Base-by-base conservation (phyloP, 495 filamentous ascomycete species). In the Aspergillus nanangensis region DNA sequence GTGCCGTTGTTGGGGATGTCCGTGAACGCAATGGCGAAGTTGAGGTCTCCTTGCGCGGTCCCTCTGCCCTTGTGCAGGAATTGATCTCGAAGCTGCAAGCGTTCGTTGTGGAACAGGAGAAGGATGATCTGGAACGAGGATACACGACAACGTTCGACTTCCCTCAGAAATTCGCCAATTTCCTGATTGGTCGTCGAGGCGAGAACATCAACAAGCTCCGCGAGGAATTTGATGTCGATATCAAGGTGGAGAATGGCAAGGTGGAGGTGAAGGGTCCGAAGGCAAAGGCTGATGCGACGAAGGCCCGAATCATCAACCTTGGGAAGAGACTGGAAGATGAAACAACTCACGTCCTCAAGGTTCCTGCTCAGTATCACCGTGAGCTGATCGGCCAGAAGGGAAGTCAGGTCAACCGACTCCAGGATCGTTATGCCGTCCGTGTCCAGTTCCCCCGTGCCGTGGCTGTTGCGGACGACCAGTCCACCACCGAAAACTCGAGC, bases 161-260 rank as follows among this genome's bases (percentile, higher is more conserved):
- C 71, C 93, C 93, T 4, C 85, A 93, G 55, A 95, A 96, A 63
- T 94, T 82, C 51, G 89, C 90, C 45, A 94, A 94, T 58, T 83
- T 90, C 62, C 76, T 99, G 14, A 96, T 99, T 52, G 93, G 93
- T 46, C 88, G 86, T 62, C 81, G 82, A 31, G 93, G 93, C 19
- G 90, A 90, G 68, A 92, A 92, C 64, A 93, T 97, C 68, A 88
- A 88, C 49, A 91, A 94, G 60, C 74, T 96, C n/a, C 86, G 90
- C 14, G 93, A 97, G 24, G 89, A 93, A 60, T 95, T 94, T 54
- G 94, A 97, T 61, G 94, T 99, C 24, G 93, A 97, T 35, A 96
- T 99, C 54, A 87, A 94, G 59, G 81, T 97, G 25, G 74, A 81
- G 47, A 80, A 84, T 38, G 82, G 82, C 52, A 83, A 81, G 65